phyloP scores from a whole-genome alignment of 73 alveolate species.

The Urostyla sp. region DNA sequence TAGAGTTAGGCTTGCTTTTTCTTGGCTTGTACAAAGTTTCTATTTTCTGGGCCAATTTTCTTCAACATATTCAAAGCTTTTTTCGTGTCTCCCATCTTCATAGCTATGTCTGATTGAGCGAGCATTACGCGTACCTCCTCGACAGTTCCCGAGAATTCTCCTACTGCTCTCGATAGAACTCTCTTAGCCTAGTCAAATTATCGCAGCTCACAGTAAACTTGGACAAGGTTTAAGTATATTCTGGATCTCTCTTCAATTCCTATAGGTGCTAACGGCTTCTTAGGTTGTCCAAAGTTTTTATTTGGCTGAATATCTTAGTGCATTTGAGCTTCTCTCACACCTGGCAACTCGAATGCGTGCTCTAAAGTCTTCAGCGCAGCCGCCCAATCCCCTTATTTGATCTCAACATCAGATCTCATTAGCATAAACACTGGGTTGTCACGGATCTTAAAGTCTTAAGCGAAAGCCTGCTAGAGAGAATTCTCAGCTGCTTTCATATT shows the following conservation, averaged over 20 bases:
- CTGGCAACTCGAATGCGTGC: conserved; percentile 70
- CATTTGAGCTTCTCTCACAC: conserved; percentile 57
- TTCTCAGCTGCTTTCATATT: conserved; percentile 79
- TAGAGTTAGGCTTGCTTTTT: conserved; percentile 94
- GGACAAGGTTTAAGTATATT: conserved; percentile 76
- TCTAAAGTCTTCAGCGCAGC: conserved; percentile 78
- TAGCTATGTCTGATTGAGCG: conserved; percentile 90
- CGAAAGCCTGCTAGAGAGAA: conserved; percentile 86
- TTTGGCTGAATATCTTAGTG: background rate
- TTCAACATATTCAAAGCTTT: conserved; percentile 95
- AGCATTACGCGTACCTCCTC: conserved; percentile 86
- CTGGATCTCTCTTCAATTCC: conserved; percentile 84
- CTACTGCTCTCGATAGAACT: conserved; percentile 85
- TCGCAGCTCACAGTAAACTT: conserved; percentile 70
- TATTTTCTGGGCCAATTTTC: conserved; percentile 90
- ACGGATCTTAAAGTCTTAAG: conserved; percentile 85
- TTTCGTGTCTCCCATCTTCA: conserved; percentile 96
- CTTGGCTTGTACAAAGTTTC: conserved; percentile 90
- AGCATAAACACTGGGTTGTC: conserved; percentile 90
- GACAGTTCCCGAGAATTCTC: conserved; percentile 85
- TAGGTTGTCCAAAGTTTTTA: too few species aligned
- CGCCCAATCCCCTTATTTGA: conserved; percentile 67
- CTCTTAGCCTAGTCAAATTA: conserved; percentile 79
- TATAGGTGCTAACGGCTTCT: conserved; percentile 65
- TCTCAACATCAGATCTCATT: conserved; percentile 86